phyloP scores from a whole-genome alignment of 176 grass and related monocot genomes.

The Ananas comosus region DNA sequence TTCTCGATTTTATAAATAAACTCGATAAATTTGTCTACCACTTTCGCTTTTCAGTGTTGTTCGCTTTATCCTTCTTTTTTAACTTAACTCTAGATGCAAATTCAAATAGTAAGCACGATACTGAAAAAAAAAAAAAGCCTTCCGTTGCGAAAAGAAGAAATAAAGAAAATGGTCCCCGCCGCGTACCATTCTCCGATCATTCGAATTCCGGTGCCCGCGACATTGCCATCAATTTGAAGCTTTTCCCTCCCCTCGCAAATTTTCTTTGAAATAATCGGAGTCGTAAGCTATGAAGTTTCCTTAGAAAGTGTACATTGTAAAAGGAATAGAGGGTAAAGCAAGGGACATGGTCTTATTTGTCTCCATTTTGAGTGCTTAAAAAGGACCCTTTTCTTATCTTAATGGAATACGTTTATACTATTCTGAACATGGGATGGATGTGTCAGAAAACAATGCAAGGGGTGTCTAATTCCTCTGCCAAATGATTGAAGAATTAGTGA shows the following conservation, averaged over 20 bases:
- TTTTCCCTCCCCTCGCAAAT: background rate
- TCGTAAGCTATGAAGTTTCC: background rate
- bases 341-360: background rate
- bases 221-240: slow-evolving; percentile 1
- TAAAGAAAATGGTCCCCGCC: background rate
- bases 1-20: background rate
- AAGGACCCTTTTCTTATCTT: background rate
- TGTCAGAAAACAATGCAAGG: background rate
- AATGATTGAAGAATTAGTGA: background rate
- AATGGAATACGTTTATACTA: background rate
- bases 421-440: background rate
- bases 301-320: background rate
- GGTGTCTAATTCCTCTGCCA: background rate
- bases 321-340: background rate
- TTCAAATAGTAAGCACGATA: background rate
- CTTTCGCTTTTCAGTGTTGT: background rate
- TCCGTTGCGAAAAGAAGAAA: background rate
- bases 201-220: background rate
- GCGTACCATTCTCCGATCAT: background rate
- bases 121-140: background rate
- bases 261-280: background rate
- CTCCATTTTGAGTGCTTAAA: background rate
- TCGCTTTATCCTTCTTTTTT: background rate
- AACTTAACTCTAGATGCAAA: background rate
- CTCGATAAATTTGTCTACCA: background rate